These are phyloP conservation scores for Hygrocybe punicea DNA, from an alignment of 768 basidiomycete genomes.

Conservation along the genomic window DNA sequence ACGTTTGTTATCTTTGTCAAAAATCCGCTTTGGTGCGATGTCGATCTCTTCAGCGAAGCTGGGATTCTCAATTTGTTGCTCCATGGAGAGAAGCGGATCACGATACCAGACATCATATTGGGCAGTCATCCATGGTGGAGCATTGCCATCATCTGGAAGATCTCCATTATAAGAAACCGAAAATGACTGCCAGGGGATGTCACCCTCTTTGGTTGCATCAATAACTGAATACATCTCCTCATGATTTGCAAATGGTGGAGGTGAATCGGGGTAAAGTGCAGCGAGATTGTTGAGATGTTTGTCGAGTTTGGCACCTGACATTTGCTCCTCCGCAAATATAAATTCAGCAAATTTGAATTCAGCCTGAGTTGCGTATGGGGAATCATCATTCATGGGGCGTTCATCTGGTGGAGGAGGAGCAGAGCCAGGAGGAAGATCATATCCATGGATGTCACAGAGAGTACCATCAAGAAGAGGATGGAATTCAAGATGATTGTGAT, in stretches of 20 bases:
- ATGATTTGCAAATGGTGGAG: conserved; percentile 20
- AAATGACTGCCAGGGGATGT: conserved; percentile 27
- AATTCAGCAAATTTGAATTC: no score
- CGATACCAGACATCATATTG: conserved; percentile 34
- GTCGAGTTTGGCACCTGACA: no score
- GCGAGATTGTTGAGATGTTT: no score
- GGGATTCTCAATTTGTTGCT: conserved; percentile 32
- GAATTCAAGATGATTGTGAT: no score
- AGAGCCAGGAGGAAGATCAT: no score
- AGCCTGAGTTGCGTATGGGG: no score
- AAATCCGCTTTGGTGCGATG: conserved; percentile 27
- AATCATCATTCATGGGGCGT: no score
- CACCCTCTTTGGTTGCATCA: conserved; percentile 23
- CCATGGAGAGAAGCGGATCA: conserved; percentile 25
- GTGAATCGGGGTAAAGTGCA: no score
- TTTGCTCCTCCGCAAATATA: no score
- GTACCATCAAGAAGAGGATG: no score
- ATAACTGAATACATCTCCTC: conserved; percentile 24
- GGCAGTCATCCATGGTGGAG: conserved; percentile 32
- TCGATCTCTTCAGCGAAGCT: conserved; percentile 36
- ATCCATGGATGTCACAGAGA: no score
- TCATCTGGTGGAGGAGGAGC: no score
- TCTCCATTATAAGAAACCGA: conserved; percentile 16
- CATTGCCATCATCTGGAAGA: conserved; percentile 9
- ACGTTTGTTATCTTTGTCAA: conserved; percentile 21